A percentile compares a stretch with the other conserved stretches of the same genome.
Conservation (phyloP, 176 grass and related monocot genomes). For the Zoysia japonica region DNA sequence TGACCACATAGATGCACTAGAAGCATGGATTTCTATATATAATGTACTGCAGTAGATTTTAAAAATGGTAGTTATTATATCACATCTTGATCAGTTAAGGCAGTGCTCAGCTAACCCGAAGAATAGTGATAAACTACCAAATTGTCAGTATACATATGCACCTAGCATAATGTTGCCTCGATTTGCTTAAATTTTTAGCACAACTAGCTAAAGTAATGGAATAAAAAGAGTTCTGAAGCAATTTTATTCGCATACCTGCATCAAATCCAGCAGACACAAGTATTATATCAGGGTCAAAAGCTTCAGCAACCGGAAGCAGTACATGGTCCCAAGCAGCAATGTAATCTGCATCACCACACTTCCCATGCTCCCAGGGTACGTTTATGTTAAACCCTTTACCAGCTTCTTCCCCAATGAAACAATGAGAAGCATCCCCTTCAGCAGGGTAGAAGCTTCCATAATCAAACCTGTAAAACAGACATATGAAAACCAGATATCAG, state of each 20-base stretch:
- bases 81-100: neutral
- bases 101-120: neutral
- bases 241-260: conserved; percentile 55
- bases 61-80: conserved; percentile 21
- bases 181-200: neutral
- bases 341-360: conserved; percentile 89
- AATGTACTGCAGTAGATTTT: too few relatives aligned
- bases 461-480: conserved; percentile 74
- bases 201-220: neutral
- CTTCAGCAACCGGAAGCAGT: conserved; percentile 71
- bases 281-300: conserved; percentile 84
- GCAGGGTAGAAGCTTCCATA: conserved; percentile 81
- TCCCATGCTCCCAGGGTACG: conserved; percentile 94
- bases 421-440: conserved; percentile 74
- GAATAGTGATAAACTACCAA: conserved; percentile 18
- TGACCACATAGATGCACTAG: neutral
- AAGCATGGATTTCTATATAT: neutral
- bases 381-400: conserved; percentile 97
- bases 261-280: conserved; percentile 95
- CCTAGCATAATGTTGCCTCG: neutral
- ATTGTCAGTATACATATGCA: conserved; percentile 20
- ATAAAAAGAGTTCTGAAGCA: conserved; percentile 18
- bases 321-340: conserved; percentile 86
- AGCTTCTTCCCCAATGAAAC: conserved; percentile 78
- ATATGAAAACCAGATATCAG: conserved; percentile 10